Conservation (phyloP, 2,329 filamentous ascomycete species). For the Dryadomyces quercivorus region DNA sequence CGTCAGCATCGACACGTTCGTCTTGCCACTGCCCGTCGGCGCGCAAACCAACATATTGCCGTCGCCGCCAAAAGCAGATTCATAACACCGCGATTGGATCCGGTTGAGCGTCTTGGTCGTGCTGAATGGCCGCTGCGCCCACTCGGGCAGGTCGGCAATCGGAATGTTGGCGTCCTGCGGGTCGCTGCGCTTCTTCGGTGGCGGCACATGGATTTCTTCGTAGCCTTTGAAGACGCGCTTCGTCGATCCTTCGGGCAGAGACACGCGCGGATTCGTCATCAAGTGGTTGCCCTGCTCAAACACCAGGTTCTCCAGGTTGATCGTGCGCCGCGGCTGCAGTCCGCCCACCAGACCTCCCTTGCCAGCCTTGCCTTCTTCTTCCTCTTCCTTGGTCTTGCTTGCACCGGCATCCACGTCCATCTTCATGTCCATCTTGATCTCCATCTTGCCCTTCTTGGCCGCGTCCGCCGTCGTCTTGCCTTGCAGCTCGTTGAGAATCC, state of each 20-base stretch:
- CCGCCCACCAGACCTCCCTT: conserved; percentile 64
- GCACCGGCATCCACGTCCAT: conserved; percentile 35
- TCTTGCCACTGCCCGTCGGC: conserved; percentile 94
- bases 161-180: conserved; percentile 71
- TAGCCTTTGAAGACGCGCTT: conserved; percentile 96
- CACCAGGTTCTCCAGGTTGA: conserved; percentile 90
- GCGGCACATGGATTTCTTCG: conserved; percentile 93
- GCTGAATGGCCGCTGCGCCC: conserved; percentile 79
- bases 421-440: conserved; percentile 94
- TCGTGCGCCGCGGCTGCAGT: conserved; percentile 71
- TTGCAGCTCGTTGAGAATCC: conserved; percentile 77
- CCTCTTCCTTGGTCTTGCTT: conserved; percentile 31
- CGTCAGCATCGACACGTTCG: conserved; percentile 94
- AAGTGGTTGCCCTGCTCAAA: conserved; percentile 98
- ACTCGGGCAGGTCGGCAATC: conserved; percentile 80
- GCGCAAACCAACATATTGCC: conserved; percentile 98
- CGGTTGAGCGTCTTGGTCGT: conserved; percentile 80
- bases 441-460: conserved; percentile 54
- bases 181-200: conserved; percentile 77
- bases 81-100: conserved; percentile 89
- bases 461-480: conserved; percentile 50
- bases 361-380: conserved; percentile 17
- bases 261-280: conserved; percentile 98
- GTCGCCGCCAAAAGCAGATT: conserved; percentile 82
- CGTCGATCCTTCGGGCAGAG: conserved; percentile 84